Evolutionary conservation across 176 grass and related monocot species (phyloP).

Genomic region (Phyllostachys edulis): DNA sequence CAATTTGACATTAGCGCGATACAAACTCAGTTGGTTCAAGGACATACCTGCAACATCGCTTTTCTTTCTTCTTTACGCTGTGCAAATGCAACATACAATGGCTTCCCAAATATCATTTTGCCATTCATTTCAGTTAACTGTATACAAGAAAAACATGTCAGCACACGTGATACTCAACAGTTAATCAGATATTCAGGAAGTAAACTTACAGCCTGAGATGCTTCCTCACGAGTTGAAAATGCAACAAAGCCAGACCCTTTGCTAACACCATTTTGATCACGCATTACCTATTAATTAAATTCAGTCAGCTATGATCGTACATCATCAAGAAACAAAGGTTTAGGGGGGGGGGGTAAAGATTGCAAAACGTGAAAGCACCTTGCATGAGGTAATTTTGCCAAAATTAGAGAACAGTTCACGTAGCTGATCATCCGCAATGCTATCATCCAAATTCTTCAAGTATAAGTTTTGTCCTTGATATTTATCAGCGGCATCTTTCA

Average conservation of each 20-base stretch:
- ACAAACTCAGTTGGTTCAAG: neutral
- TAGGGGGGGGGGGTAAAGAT: neutral
- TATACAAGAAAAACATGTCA: constrained; percentile 24
- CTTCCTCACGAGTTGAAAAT: constrained; percentile 77
- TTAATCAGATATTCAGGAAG: neutral
- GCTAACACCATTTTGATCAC: constrained; percentile 75
- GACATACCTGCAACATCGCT: constrained; percentile 76
- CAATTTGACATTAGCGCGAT: neutral
- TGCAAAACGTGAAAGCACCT: constrained; percentile 49
- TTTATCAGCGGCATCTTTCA: constrained; percentile 78
- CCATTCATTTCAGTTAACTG: constrained; percentile 94
- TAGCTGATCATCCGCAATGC: constrained; percentile 72
- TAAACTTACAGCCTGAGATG: constrained; percentile 75
- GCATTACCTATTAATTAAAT: constrained; percentile 68
- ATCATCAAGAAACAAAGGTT: constrained; percentile 2
- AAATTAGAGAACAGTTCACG: constrained; percentile 64
- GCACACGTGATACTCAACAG: neutral
- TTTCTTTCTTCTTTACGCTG: constrained; percentile 95
- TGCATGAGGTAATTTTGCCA: constrained; percentile 89
- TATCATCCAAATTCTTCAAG: constrained; percentile 92
- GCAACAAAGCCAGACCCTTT: constrained; percentile 93
- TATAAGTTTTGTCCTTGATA: constrained; percentile 84
- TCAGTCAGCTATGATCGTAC: constrained; percentile 1
- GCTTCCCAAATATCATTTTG: constrained; percentile 88
- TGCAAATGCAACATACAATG: constrained; percentile 90